A percentile compares a stretch with the other conserved stretches of the same genome.
Conservation (phyloP, 2,329 filamentous ascomycete genomes). For the Sarocladium brachiariae region DNA sequence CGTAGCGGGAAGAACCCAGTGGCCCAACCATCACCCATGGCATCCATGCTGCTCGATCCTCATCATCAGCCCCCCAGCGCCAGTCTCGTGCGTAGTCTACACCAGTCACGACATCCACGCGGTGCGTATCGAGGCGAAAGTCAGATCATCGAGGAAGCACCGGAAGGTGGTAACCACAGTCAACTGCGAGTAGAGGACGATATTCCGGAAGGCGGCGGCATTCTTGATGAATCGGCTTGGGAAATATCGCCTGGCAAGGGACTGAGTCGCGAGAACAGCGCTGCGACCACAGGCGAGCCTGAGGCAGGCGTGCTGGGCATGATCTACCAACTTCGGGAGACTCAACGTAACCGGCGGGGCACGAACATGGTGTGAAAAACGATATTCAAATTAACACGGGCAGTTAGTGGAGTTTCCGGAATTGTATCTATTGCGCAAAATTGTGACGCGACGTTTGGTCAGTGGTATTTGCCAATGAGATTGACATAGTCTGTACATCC, state of each 20-base stretch:
- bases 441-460: too few relatives aligned
- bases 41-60: slow-evolving; percentile 66
- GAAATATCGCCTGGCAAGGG: slow-evolving; percentile 44
- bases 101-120: slow-evolving; percentile 37
- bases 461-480: too few relatives aligned
- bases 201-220: slow-evolving; percentile 44
- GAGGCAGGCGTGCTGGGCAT: slow-evolving; percentile 51
- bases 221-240: slow-evolving; percentile 53
- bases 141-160: slow-evolving; percentile 53
- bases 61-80: slow-evolving; percentile 62
- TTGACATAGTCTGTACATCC: too few relatives aligned
- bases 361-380: slow-evolving; percentile 11
- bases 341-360: slow-evolving; percentile 41
- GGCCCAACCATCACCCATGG: slow-evolving; percentile 57
- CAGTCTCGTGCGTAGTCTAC: slow-evolving; percentile 37
- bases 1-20: slow-evolving; percentile 20
- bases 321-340: slow-evolving; percentile 44
- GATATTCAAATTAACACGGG: not conserved
- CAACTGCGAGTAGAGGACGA: slow-evolving; percentile 44
- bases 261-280: slow-evolving; percentile 46
- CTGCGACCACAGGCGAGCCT: slow-evolving; percentile 35
- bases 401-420: not conserved
- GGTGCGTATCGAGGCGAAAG: slow-evolving; percentile 39
- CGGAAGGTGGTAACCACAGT: slow-evolving; percentile 43
- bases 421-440: not conserved